Percentiles rank a stretch among this genome's conserved stretches.
phyloP scores from a whole-genome alignment of 2,329 filamentous ascomycete species.

The Talaromyces islandicus region DNA sequence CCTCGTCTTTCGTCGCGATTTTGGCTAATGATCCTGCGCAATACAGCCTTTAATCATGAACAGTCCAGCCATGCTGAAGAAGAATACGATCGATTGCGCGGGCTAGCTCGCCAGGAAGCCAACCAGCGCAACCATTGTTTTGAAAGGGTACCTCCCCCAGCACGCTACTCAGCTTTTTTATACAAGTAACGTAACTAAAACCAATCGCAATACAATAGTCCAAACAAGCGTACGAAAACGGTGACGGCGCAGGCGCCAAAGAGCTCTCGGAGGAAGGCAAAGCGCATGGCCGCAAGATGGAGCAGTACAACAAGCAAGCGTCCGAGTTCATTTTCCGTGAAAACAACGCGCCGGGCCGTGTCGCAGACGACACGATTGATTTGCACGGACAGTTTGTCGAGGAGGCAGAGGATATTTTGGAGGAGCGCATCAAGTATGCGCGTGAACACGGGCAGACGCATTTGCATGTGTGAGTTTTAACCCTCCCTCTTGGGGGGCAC shows the following conservation, averaged over 20 bases:
- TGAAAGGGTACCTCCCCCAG: conserved; percentile 49
- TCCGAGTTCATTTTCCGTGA: conserved; percentile 92
- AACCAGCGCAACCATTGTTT: conserved; percentile 72
- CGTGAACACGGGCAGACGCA: conserved; percentile 68
- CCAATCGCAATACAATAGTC: too few relatives aligned
- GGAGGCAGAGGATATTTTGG: conserved; percentile 86
- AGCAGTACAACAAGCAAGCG: conserved; percentile 83
- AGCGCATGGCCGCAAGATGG: conserved; percentile 73
- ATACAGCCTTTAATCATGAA: conserved; percentile 67
- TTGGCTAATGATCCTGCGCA: not conserved
- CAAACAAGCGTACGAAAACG: conserved; percentile 72
- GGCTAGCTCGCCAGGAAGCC: conserved; percentile 74
- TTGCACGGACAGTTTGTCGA: conserved; percentile 92
- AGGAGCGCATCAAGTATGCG: conserved; percentile 76
- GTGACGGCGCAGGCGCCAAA: conserved; percentile 80
- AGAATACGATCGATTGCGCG: conserved; percentile 88
- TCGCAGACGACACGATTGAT: conserved; percentile 79
- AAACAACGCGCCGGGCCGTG: conserved; percentile 75
- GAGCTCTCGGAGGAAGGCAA: conserved; percentile 80
- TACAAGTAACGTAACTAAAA: too few relatives aligned
- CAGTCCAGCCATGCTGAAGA: conserved; percentile 60
- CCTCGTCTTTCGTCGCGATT: not conserved
- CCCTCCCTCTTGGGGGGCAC: too few relatives aligned
- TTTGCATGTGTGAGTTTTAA: conserved; percentile 63
- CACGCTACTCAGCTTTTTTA: too few relatives aligned